Percentiles rank a stretch among this genome's conserved stretches.
Conservation (phyloP, 1,284 basidiomycete genomes). For the Xerocomus amazonicus region DNA sequence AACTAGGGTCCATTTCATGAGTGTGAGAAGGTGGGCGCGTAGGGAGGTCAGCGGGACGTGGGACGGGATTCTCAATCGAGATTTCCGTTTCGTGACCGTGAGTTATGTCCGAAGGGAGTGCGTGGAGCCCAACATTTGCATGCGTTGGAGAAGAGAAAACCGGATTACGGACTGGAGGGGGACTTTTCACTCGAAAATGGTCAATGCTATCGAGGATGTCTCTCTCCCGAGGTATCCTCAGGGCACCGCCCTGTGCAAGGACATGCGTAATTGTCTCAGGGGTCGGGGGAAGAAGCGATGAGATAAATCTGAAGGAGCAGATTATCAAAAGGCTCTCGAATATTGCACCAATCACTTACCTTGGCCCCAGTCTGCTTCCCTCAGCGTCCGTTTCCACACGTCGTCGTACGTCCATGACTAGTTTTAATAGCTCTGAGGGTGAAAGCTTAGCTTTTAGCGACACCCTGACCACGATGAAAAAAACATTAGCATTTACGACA, state of each 20-base stretch:
- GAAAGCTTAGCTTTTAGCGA: slow-evolving; percentile 75
- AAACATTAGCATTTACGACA: slow-evolving; percentile 8
- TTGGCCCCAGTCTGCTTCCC: slow-evolving; percentile 45
- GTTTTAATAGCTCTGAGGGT: slow-evolving; percentile 60
- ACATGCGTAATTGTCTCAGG: slow-evolving; percentile 65
- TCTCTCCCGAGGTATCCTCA: slow-evolving; percentile 24
- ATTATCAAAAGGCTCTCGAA: neutral
- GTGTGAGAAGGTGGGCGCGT: slow-evolving; percentile 23
- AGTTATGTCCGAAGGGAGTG: neutral
- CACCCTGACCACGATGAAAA: slow-evolving; percentile 47
- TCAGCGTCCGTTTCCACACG: slow-evolving; percentile 71
- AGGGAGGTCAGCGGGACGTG: slow-evolving; percentile 16
- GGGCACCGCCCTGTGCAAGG: slow-evolving; percentile 60
- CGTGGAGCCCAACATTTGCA: neutral
- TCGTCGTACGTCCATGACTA: slow-evolving; percentile 68
- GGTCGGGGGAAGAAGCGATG: slow-evolving; percentile 69
- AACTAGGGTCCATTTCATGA: slow-evolving; percentile 15
- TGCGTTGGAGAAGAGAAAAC: slow-evolving; percentile 1
- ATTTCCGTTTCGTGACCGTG: slow-evolving; percentile 16
- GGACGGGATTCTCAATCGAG: slow-evolving; percentile 12
- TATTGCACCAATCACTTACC: slow-evolving; percentile 6
- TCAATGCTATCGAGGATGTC: neutral
- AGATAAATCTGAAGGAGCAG: slow-evolving; percentile 54
- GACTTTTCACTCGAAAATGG: neutral
- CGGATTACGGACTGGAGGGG: slow-evolving; percentile 5